These are phyloP conservation scores for Thelephora ganbajun DNA, from an alignment of 768 basidiomycete species.

Conservation along the genomic window DNA sequence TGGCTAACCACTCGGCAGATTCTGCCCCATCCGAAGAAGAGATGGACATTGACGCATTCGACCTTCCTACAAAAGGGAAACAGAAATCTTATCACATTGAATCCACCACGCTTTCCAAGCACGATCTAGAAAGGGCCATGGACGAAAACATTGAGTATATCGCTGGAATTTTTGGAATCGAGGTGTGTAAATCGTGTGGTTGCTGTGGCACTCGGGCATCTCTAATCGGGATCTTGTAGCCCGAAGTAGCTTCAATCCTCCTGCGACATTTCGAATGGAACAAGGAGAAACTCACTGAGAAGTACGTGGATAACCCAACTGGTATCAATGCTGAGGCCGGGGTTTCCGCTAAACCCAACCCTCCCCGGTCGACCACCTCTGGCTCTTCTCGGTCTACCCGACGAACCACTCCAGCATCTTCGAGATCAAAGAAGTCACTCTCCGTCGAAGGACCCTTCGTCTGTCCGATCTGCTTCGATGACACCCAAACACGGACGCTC, in stretches of 20 bases:
- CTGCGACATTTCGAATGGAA: slow-evolving; percentile 87
- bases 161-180: slow-evolving; percentile 74
- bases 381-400: slow-evolving; percentile 8
- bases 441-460: slow-evolving; percentile 41
- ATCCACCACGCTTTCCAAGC: slow-evolving; percentile 61
- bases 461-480: slow-evolving; percentile 84
- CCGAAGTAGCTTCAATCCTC: slow-evolving; percentile 57
- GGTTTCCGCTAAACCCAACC: slow-evolving; percentile 30
- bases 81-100: slow-evolving; percentile 75
- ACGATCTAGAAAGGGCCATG: slow-evolving; percentile 69
- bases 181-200: slow-evolving; percentile 29
- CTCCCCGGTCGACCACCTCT: slow-evolving; percentile 24
- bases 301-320: slow-evolving; percentile 88
- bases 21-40: slow-evolving; percentile 41
- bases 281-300: slow-evolving; percentile 89
- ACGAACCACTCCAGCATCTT: slow-evolving; percentile 12
- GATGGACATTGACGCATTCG: slow-evolving; percentile 59
- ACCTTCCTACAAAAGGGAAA: slow-evolving; percentile 36
- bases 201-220: slow-evolving; percentile 2
- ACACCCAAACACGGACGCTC: slow-evolving; percentile 45
- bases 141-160: slow-evolving; percentile 73
- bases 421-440: slow-evolving; percentile 7
- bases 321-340: slow-evolving; percentile 66
- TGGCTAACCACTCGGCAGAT: slow-evolving; percentile 17
- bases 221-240: slow-evolving; percentile 23